These are phyloP conservation scores for Verbena officinalis DNA, from an alignment of 257 asterid genomes.

Conservation along the genomic window DNA sequence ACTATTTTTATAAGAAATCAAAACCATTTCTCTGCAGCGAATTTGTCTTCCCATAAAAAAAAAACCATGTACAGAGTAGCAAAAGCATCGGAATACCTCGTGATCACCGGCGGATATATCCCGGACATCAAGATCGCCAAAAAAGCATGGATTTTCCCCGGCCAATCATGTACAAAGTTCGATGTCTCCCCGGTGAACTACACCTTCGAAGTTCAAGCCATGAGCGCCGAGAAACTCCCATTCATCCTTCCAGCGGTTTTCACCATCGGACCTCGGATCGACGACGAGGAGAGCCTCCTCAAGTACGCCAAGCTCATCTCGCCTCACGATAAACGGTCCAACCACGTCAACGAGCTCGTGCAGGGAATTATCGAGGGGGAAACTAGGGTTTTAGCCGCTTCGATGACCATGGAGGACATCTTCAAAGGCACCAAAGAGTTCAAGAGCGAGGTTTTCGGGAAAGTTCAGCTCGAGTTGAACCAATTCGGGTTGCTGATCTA, in stretches of 20 bases:
- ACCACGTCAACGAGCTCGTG: constrained; percentile 56
- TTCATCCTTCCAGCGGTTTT: constrained; percentile 59
- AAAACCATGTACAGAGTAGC: constrained; percentile 46
- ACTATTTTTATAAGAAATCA: background rate
- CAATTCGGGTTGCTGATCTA: constrained; percentile 57
- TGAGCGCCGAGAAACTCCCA: constrained; percentile 63
- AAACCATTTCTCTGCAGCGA: background rate
- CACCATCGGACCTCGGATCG: constrained; percentile 54
- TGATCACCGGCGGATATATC: constrained; percentile 48
- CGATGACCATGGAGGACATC: constrained; percentile 66
- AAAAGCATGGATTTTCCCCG: constrained; percentile 58
- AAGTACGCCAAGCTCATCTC: constrained; percentile 56
- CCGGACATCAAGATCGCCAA: constrained; percentile 45
- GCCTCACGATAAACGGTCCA: constrained; percentile 54
- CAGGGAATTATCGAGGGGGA: constrained; percentile 64
- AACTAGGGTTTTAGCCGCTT: constrained; percentile 59
- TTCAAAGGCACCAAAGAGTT: constrained; percentile 61
- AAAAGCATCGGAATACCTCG: constrained; percentile 57
- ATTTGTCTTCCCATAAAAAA: background rate
- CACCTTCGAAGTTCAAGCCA: constrained; percentile 63
- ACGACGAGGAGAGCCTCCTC: constrained; percentile 40
- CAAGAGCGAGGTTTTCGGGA: constrained; percentile 52
- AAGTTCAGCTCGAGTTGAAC: constrained; percentile 57
- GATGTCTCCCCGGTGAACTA: constrained; percentile 59
- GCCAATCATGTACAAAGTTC: constrained; percentile 42